Base-by-base conservation (phyloP, 345 rosid species). In the Sonneratia alba region DNA sequence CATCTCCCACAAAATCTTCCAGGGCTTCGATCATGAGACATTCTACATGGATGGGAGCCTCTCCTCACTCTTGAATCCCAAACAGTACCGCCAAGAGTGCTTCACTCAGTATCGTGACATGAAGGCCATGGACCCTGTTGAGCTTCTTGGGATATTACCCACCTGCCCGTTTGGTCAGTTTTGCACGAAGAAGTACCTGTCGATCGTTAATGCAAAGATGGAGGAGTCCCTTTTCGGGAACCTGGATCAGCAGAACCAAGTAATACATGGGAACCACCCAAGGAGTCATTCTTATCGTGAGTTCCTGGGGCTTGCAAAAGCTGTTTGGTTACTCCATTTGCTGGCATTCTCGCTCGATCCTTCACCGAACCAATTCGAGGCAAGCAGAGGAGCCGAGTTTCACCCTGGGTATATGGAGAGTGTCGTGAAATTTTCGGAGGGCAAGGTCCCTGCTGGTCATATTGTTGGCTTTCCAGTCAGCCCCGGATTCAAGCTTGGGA, bases 21-120 rank as follows among this genome's bases (percentile, higher is more conserved):
- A 84, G 71, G 97, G 98, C 4, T 90, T 94, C 48, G 98, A 90
- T 80, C 96, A 94, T 36, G 97, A 94, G 85, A 91, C 95, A 2
- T 91, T 94, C 81, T 94, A 91, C 83, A 85, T 94, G 95, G 97
- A 94, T 49, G 96, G 97, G 16, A 95, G 97, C 80, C 87, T 92
- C 43, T 90, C 94, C 22, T 95, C 97, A 0, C 89, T 90, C 62
- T 85, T 95, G 70, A 92, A 92, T 73, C 96, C 97, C 0, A 91
- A 88, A 13, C 96, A 95, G 73, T 88, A 84, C 76, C 97, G 92
- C 22, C 87, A 87, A 0, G 92, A 95, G 59, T 92, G 99, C 78
- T 95, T 95, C 73, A 81, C 91, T 6, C 96, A 88, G 85, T 92
- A 80, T 79, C 77, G 87, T 7, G 97, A 95, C 77, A 95, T 95